phyloP scores from a whole-genome alignment of 179 eudicot genomes.

The Carnegiea gigantea region DNA sequence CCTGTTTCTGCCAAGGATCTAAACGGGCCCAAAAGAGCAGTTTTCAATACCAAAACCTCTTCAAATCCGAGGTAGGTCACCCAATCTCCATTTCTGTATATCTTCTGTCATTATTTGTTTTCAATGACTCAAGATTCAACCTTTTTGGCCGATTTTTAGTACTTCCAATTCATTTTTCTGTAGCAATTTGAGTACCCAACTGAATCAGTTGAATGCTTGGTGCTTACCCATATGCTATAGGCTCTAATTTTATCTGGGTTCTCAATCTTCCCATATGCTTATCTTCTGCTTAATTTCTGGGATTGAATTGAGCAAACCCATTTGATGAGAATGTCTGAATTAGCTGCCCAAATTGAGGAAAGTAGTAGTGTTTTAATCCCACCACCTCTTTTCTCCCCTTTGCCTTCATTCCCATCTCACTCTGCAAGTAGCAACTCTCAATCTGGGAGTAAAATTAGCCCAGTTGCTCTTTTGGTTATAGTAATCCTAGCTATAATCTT shows the following conservation, averaged over 20 bases:
- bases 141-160: conserved; percentile 8
- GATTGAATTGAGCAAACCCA: conserved; percentile 20
- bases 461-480: conserved; percentile 45
- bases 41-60: conserved; percentile 20
- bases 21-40: conserved; percentile 16
- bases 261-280: conserved; percentile 2
- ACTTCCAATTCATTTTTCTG: not conserved
- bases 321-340: conserved; percentile 23
- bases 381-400: conserved; percentile 27
- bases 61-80: conserved; percentile 32
- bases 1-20: not conserved
- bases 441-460: conserved; percentile 36
- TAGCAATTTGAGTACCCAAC: not conserved
- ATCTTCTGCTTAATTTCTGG: not conserved
- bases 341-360: too few species aligned
- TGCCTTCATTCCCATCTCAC: conserved; percentile 23
- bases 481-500: conserved; percentile 45
- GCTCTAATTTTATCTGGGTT: not conserved
- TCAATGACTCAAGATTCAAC: conserved; percentile 20
- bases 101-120: not conserved
- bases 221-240: conserved; percentile 1
- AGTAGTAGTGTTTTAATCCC: not conserved
- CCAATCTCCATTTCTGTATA: conserved; percentile 1
- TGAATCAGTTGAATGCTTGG: not conserved
- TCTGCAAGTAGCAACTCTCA: not conserved